Base-by-base conservation (phyloP, 148 eudicot genomes). In the Fagopyrum tataricum region DNA sequence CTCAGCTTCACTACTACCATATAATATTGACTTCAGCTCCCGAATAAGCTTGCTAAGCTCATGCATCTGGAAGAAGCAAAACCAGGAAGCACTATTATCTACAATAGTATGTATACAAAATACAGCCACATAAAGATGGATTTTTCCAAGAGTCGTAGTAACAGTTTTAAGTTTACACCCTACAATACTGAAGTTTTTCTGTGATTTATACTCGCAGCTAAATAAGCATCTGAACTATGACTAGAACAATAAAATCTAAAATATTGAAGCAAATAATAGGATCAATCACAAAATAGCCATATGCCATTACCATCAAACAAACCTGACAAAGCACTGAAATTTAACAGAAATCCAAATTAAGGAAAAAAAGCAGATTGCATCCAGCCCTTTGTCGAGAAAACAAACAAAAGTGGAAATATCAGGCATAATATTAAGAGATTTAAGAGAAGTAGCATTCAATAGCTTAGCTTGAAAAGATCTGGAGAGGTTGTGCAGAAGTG, bases 1-100 rank as follows among this genome's bases (percentile, higher is more conserved):
- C 82, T 94, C 98, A 44, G 93, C 75, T 83, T 94, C 97, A 79
- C 98, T 87, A 68, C 86, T 88, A 37, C 97, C 98, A 79, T 94
- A 94, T 8, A 94, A 89, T 74, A 91, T 79, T 49, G 79, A 82
- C 80, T 94, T 94, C 56, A 94, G 49, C 42, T 94, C 98, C 59
- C 97, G 81, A 41, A 91, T 83, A 66, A 74, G 83, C 73, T 87
- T 93, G 74, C 91, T 76, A 73, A 93, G 81, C 80, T 89, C 96
- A 53, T 73, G 67, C 90, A 93, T 87, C 98, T 93, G 76, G 7
- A 71, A 12, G 44, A 74, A 37, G 41, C 44, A 62, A 6, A 70
- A 72, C 44, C 37, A 14, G n/a, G 6, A 64, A 64, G 14, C 68
- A 12, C 11, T 31, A 31, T 21, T 11, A 31, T 62, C 6, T 55